Conservation (phyloP, 163 green algal genomes). For the Botryococcus braunii region DNA sequence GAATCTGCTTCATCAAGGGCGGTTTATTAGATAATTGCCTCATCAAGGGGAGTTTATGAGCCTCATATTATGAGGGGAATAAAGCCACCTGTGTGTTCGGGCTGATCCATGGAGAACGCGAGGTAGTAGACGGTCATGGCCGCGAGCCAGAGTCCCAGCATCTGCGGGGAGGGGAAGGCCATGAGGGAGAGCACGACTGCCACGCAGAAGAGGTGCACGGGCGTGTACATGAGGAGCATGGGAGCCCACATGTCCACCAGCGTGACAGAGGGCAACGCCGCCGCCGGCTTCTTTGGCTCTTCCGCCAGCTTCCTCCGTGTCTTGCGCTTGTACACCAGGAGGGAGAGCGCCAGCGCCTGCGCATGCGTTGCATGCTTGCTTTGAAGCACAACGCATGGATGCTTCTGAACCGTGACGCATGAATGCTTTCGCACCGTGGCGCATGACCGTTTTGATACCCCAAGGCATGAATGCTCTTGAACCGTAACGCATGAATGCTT, state of each 20-base stretch:
- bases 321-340: conserved; percentile 32
- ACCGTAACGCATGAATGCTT: too few species aligned
- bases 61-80: too few species aligned
- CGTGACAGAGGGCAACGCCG: conserved; percentile 1
- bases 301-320: not conserved
- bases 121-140: conserved; percentile 56
- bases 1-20: too few species aligned
- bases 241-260: conserved; percentile 16
- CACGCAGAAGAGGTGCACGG: conserved; percentile 39
- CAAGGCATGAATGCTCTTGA: too few species aligned
- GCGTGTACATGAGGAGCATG: conserved; percentile 32
- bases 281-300: not conserved
- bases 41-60: too few species aligned
- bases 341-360: conserved; percentile 49
- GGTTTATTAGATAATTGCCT: too few species aligned
- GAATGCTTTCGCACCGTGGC: too few species aligned
- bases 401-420: too few species aligned
- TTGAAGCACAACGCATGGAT: too few species aligned
- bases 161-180: conserved; percentile 37
- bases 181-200: conserved; percentile 42
- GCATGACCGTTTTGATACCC: too few species aligned
- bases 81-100: conserved; percentile 65
- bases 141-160: conserved; percentile 31
- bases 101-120: conserved; percentile 36
- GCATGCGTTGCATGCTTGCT: too few species aligned